phyloP scores from a whole-genome alignment of 768 basidiomycete species.

The Leucosporidium creatinivorum region DNA sequence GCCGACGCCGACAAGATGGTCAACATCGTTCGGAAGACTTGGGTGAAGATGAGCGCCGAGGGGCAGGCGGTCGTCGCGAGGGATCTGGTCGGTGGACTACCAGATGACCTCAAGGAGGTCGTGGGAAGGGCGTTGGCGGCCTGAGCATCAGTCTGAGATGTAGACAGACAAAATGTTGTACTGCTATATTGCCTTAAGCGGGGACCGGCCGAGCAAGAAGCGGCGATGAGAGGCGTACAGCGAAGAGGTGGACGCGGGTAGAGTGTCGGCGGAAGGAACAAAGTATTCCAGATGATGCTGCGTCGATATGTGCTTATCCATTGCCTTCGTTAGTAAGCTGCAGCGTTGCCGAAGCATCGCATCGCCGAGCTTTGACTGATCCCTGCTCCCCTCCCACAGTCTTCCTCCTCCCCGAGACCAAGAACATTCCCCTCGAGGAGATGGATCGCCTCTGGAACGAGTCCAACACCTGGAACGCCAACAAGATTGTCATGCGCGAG shows the following conservation, averaged over 20 bases:
- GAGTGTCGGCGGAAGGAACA: too few species aligned
- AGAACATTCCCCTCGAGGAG: constrained; percentile 25
- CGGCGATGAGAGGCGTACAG: too few species aligned
- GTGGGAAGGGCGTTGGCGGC: constrained; percentile 4
- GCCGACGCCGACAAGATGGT: constrained; percentile 11
- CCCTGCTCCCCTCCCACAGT: not conserved
- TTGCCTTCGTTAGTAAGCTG: constrained; percentile 7
- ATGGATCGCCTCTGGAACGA: constrained; percentile 25
- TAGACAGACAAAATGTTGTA: too few species aligned
- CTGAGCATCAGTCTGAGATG: not conserved
- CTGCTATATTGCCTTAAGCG: too few species aligned
- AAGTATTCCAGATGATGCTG: too few species aligned
- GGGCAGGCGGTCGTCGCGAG: constrained; percentile 1
- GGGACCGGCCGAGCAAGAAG: too few species aligned
- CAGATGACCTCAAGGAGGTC: constrained; percentile 8
- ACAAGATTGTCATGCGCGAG: constrained; percentile 19
- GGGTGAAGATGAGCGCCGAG: constrained; percentile 11
- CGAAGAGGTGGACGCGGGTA: too few species aligned
- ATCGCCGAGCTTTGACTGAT: too few species aligned
- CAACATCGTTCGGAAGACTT: constrained; percentile 10
- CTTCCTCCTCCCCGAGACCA: constrained; percentile 25
- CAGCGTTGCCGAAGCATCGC: too few species aligned
- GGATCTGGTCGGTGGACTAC: constrained; percentile 10
- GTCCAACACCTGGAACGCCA: constrained; percentile 16
- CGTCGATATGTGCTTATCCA: too few species aligned